phyloP scores from a whole-genome alignment of 148 eudicot genomes.

The Hydrangea macrophylla region DNA sequence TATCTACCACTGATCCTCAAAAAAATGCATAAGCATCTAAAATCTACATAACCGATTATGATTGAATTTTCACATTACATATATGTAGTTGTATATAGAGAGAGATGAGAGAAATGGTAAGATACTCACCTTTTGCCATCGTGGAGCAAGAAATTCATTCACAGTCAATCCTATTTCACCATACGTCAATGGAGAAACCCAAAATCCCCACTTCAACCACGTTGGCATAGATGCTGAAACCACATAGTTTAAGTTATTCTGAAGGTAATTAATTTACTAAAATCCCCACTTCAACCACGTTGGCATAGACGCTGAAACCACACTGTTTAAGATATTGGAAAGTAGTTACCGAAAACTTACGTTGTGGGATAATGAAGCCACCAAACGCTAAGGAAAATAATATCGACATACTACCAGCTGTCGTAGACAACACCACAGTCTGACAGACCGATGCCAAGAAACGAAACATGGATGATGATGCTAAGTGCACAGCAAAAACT shows the following conservation, averaged over 20 bases:
- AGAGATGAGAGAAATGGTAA: background rate
- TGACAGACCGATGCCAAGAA: slow-evolving; percentile 62
- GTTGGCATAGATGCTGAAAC: slow-evolving; percentile 78
- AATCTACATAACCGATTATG: too few relatives aligned
- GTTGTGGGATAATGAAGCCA: slow-evolving; percentile 68
- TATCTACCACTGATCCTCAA: too few relatives aligned
- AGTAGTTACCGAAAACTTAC: slow-evolving; percentile 33
- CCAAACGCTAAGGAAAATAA: slow-evolving; percentile 44
- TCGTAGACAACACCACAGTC: slow-evolving; percentile 41
- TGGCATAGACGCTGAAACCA: slow-evolving; percentile 78
- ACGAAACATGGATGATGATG: slow-evolving; percentile 64
- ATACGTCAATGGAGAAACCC: slow-evolving; percentile 71
- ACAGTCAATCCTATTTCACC: slow-evolving; percentile 69
- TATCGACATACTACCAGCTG: slow-evolving; percentile 39
- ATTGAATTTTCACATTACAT: too few relatives aligned
- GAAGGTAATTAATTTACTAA: background rate
- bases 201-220: slow-evolving; percentile 84
- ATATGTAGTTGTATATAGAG: too few relatives aligned
- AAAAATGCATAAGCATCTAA: too few relatives aligned
- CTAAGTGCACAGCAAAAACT: slow-evolving; percentile 49
- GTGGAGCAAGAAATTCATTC: slow-evolving; percentile 75
- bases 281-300: slow-evolving; percentile 66
- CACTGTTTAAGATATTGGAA: background rate
- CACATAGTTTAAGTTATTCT: slow-evolving; percentile 1
- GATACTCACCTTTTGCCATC: slow-evolving; percentile 69